These are phyloP conservation scores for Clonostachys chloroleuca DNA, from an alignment of 2,329 filamentous ascomycete genomes.

Conservation along the genomic window DNA sequence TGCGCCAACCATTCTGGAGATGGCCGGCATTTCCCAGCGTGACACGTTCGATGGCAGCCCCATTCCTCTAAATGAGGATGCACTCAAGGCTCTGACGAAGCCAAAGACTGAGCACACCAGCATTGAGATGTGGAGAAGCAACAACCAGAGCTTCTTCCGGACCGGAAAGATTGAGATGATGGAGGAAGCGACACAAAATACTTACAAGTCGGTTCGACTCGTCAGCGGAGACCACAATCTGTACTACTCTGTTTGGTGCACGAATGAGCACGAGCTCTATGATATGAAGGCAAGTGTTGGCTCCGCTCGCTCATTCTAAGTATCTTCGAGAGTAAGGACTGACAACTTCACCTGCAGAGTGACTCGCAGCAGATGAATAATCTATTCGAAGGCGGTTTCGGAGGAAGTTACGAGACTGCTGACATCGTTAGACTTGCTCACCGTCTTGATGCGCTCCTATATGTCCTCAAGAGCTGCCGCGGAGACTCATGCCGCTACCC, in stretches of 20 bases:
- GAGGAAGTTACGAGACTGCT: constrained; percentile 23
- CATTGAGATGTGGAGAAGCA: constrained; percentile 44
- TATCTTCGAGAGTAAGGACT: neutral
- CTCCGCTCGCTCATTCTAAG: neutral
- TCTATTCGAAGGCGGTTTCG: constrained; percentile 2
- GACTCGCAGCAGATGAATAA: constrained; percentile 9
- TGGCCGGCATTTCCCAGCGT: constrained; percentile 7
- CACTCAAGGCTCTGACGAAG: neutral
- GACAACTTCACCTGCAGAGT: constrained; percentile 1
- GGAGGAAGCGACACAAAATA: constrained; percentile 8
- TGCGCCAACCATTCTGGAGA: constrained; percentile 45
- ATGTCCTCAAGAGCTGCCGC: constrained; percentile 58
- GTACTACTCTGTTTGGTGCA: constrained; percentile 64
- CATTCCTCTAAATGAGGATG: constrained; percentile 26
- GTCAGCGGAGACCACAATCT: constrained; percentile 46
- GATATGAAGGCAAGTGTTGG: constrained; percentile 37
- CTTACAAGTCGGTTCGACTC: constrained; percentile 43
- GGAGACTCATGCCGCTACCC: constrained; percentile 44
- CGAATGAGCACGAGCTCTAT: constrained; percentile 58
- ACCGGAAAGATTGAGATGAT: constrained; percentile 11
- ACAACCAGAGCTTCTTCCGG: constrained; percentile 10
- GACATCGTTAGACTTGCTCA: constrained; percentile 4
- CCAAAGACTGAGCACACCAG: constrained; percentile 39
- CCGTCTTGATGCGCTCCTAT: constrained; percentile 51
- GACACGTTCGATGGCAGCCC: constrained; percentile 17